These are phyloP conservation scores for Blastobotrys peoriensis DNA, from an alignment of 805 yeast genomes.

Conservation along the genomic window DNA sequence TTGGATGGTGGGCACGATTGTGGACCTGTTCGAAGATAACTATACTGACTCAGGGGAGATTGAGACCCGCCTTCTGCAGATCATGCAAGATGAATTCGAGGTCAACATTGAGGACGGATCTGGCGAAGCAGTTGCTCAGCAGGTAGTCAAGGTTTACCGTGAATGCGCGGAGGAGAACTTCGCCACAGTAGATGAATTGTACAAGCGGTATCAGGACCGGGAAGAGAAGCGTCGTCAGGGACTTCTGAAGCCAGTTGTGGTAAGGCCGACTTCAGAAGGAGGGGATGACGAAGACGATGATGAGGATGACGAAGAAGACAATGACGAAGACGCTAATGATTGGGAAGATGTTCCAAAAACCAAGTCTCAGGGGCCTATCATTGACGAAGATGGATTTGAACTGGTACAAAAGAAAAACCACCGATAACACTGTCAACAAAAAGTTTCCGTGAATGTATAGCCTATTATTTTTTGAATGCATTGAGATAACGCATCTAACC, in stretches of 20 bases:
- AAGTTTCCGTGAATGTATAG: too few species aligned
- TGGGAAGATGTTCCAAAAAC: slow-evolving; percentile 4
- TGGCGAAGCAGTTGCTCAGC: slow-evolving; percentile 65
- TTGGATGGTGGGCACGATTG: slow-evolving; percentile 81
- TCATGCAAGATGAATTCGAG: slow-evolving; percentile 95
- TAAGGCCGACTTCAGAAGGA: slow-evolving; percentile 48
- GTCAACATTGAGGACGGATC: slow-evolving; percentile 84
- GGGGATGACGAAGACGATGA: slow-evolving; percentile 43
- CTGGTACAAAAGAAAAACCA: slow-evolving; percentile 55
- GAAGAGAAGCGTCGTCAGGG: slow-evolving; percentile 35
- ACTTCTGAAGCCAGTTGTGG: slow-evolving; percentile 30
- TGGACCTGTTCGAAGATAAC: slow-evolving; percentile 65
- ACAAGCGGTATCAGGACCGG: slow-evolving; percentile 51
- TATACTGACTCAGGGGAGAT: slow-evolving; percentile 71
- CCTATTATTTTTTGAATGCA: too few species aligned
- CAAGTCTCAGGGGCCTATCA: slow-evolving; percentile 46
- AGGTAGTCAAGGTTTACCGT: slow-evolving; percentile 58
- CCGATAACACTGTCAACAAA: neutral
- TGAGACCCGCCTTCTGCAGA: slow-evolving; percentile 78
- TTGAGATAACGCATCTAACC: too few species aligned
- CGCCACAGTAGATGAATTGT: slow-evolving; percentile 51
- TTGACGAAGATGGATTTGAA: slow-evolving; percentile 95
- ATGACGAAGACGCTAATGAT: slow-evolving; percentile 29
- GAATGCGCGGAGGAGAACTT: slow-evolving; percentile 54
- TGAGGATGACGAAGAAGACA: slow-evolving; percentile 38